Conservation (phyloP, 2,329 filamentous ascomycete species). For the Stromatinia cepivora region DNA sequence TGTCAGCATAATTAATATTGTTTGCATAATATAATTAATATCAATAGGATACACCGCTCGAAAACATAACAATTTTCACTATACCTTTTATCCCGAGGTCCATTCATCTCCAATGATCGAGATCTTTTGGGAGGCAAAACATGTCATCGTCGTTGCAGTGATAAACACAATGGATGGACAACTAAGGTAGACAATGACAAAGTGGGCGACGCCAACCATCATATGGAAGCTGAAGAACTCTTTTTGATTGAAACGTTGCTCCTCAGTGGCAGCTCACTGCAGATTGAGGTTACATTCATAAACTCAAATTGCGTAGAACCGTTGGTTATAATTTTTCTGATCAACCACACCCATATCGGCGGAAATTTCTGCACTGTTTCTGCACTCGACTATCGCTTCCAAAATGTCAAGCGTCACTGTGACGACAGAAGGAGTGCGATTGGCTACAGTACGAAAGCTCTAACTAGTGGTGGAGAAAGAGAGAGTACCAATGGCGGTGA, state of each 20-base stretch:
- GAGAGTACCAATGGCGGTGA: conserved; percentile 19
- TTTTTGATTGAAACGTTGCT: conserved; percentile 24
- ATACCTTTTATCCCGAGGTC: conserved; percentile 11
- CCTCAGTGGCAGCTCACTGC: conserved; percentile 18
- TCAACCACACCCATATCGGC: conserved; percentile 19
- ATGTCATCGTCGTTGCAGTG: conserved; percentile 5
- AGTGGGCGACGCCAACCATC: conserved; percentile 20
- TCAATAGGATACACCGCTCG: conserved; percentile 15
- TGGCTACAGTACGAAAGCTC: conserved; percentile 20
- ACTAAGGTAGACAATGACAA: conserved; percentile 20
- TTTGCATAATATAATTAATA: conserved; percentile 13
- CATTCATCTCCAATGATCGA: conserved; percentile 3
- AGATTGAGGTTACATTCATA: conserved; percentile 16
- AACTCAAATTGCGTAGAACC: conserved; percentile 2
- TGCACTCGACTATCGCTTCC: conserved; percentile 9
- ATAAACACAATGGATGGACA: conserved; percentile 10
- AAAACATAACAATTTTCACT: not conserved
- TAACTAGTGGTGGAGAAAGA: conserved; percentile 14
- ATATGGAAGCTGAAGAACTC: conserved; percentile 23
- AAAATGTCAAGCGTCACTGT: conserved; percentile 12
- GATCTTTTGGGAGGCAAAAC: not conserved
- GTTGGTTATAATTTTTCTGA: conserved; percentile 6
- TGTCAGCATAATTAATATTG: conserved; percentile 21
- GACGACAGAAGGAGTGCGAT: conserved; percentile 14
- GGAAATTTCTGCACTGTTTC: conserved; percentile 6